phyloP scores from a whole-genome alignment of 805 yeast species.

The Hanseniaspora mollemarum region DNA sequence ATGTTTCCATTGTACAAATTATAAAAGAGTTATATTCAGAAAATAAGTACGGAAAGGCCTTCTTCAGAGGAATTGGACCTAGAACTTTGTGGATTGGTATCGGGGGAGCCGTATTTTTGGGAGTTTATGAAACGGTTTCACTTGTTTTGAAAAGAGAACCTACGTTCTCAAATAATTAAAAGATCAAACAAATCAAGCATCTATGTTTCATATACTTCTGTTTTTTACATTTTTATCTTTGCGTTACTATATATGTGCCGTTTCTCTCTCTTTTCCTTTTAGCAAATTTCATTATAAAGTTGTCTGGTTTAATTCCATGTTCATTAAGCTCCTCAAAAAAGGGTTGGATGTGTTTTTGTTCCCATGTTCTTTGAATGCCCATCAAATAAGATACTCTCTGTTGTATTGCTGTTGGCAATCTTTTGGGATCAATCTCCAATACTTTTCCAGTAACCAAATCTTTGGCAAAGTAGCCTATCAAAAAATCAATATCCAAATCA shows the following conservation, averaged over 20 bases:
- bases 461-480: constrained; percentile 45
- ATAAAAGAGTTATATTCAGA: constrained; percentile 46
- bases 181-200: not conserved
- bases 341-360: constrained; percentile 49
- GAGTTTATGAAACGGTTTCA: constrained; percentile 72
- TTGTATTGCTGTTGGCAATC: constrained; percentile 40
- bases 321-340: constrained; percentile 49
- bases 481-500: constrained; percentile 42
- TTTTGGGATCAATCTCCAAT: constrained; percentile 40
- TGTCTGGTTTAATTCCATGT: constrained; percentile 44
- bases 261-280: constrained; percentile 40
- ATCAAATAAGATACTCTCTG: constrained; percentile 45
- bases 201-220: too few species aligned
- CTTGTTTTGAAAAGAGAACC: constrained; percentile 22
- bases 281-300: constrained; percentile 53
- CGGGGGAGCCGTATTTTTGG: constrained; percentile 95
- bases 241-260: constrained; percentile 30
- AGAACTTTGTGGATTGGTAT: constrained; percentile 96
- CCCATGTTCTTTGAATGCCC: constrained; percentile 48
- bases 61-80: constrained; percentile 82
- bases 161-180: not conserved
- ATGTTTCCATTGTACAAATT: constrained; percentile 37
- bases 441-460: constrained; percentile 36
- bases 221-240: constrained; percentile 17
- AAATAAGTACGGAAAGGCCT: constrained; percentile 57